phyloP scores from a whole-genome alignment of 805 yeast genomes.

The Priceomyces melissophilus region DNA sequence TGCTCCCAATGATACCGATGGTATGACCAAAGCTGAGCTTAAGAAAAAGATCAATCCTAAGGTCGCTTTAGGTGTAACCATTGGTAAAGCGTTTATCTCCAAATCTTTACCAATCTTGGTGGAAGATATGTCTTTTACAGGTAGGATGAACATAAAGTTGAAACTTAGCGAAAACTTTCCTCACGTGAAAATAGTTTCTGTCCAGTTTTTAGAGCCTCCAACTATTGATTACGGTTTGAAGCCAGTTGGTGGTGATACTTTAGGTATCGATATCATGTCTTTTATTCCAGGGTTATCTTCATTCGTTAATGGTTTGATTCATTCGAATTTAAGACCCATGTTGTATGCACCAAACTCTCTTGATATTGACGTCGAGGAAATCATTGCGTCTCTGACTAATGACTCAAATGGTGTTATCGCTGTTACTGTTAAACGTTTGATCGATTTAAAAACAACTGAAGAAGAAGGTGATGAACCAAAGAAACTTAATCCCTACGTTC shows the following conservation, averaged over 20 bases:
- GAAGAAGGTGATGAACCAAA: conserved; percentile 36
- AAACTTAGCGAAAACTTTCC: conserved; percentile 66
- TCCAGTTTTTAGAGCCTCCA: conserved; percentile 76
- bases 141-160: conserved; percentile 62
- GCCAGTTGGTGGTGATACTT: conserved; percentile 87
- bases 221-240: conserved; percentile 74
- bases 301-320: conserved; percentile 67
- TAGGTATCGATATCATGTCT: conserved; percentile 82
- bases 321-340: conserved; percentile 71
- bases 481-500: conserved; percentile 55
- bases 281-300: conserved; percentile 75
- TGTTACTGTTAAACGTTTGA: conserved; percentile 55
- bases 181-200: conserved; percentile 68
- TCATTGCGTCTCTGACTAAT: conserved; percentile 58
- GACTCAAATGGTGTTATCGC: conserved; percentile 72
- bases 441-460: conserved; percentile 36
- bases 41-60: conserved; percentile 72
- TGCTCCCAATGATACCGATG: conserved; percentile 78
- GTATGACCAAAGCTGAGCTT: conserved; percentile 75
- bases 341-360: conserved; percentile 78
- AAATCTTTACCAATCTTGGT: conserved; percentile 75
- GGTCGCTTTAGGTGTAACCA: conserved; percentile 74
- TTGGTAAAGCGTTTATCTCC: conserved; percentile 78
- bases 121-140: conserved; percentile 75
- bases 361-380: conserved; percentile 70